phyloP scores from a whole-genome alignment of 1,139 yeast species.

The Debaryomyces sp. region DNA sequence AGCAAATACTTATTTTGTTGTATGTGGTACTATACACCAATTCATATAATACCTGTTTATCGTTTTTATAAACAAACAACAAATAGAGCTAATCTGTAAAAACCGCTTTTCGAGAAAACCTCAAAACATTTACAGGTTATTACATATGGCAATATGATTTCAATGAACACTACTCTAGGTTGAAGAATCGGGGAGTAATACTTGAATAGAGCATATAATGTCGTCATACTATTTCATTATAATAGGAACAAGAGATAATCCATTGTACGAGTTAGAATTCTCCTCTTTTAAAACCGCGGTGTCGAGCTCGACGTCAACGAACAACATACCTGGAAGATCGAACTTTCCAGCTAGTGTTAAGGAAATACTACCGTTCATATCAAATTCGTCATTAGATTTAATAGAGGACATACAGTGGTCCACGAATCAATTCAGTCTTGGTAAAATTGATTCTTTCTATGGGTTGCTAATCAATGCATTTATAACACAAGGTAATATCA shows the following conservation, averaged over 20 bases:
- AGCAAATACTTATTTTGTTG: neutral
- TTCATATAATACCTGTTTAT: neutral
- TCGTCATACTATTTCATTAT: slow-evolving; percentile 84
- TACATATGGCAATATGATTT: neutral
- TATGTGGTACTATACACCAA: neutral
- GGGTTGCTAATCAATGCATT: slow-evolving; percentile 80
- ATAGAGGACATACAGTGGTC: slow-evolving; percentile 91
- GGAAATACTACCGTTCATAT: slow-evolving; percentile 84
- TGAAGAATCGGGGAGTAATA: neutral
- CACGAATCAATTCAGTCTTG: slow-evolving; percentile 63
- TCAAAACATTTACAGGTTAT: slow-evolving; percentile 3
- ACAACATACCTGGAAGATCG: slow-evolving; percentile 59
- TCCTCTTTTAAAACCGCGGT: slow-evolving; percentile 58
- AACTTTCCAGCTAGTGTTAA: slow-evolving; percentile 70
- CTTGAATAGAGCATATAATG: slow-evolving; percentile 13
- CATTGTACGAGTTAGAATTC: slow-evolving; percentile 86
- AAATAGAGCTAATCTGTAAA: slow-evolving; percentile 2
- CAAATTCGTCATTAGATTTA: slow-evolving; percentile 85
- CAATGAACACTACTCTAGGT: neutral
- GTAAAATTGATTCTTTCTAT: slow-evolving; percentile 83
- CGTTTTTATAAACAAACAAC: slow-evolving; percentile 4
- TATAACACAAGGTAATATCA: slow-evolving; percentile 85
- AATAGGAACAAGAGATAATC: slow-evolving; percentile 84
- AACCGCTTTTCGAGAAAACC: neutral
- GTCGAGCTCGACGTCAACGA: slow-evolving; percentile 11